These are phyloP conservation scores for Oryza meridionalis DNA, from an alignment of 176 grass and related monocot genomes.

Conservation along the genomic window DNA sequence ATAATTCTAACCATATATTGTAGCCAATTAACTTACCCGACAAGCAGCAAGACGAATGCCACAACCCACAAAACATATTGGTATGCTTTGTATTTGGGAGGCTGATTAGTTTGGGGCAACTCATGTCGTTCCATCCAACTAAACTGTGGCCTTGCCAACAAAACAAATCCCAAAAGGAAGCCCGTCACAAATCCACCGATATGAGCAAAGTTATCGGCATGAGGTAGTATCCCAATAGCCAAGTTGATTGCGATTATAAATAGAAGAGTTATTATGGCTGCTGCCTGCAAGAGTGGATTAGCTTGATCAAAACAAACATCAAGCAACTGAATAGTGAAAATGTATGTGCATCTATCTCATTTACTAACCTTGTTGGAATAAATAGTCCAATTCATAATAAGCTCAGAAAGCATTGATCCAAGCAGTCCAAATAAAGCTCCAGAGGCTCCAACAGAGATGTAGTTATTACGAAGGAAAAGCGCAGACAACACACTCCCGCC, in stretches of 20 bases:
- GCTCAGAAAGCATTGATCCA: slow-evolving; percentile 98
- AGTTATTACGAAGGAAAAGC: slow-evolving; percentile 65
- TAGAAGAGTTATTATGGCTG: slow-evolving; percentile 73
- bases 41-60: slow-evolving; percentile 63
- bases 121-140: slow-evolving; percentile 84
- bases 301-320: slow-evolving; percentile 5
- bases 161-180: slow-evolving; percentile 86
- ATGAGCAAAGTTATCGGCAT: slow-evolving; percentile 76
- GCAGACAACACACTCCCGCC: slow-evolving; percentile 85
- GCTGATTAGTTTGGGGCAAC: slow-evolving; percentile 75
- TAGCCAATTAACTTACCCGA: slow-evolving; percentile 58
- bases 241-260: slow-evolving; percentile 81
- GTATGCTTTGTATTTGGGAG: slow-evolving; percentile 88
- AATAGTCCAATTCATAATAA: slow-evolving; percentile 95
- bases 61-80: slow-evolving; percentile 86
- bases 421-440: slow-evolving; percentile 95
- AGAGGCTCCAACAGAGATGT: slow-evolving; percentile 81
- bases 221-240: slow-evolving; percentile 78
- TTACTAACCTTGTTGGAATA: slow-evolving; percentile 86
- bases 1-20: slow-evolving; percentile 7
- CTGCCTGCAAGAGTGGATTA: slow-evolving; percentile 54
- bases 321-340: slow-evolving; percentile 14
- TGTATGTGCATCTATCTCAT: background rate
- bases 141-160: slow-evolving; percentile 83
- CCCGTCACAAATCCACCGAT: slow-evolving; percentile 74